Conservation (phyloP, 495 filamentous ascomycete species). For the Peziza echinospora region DNA sequence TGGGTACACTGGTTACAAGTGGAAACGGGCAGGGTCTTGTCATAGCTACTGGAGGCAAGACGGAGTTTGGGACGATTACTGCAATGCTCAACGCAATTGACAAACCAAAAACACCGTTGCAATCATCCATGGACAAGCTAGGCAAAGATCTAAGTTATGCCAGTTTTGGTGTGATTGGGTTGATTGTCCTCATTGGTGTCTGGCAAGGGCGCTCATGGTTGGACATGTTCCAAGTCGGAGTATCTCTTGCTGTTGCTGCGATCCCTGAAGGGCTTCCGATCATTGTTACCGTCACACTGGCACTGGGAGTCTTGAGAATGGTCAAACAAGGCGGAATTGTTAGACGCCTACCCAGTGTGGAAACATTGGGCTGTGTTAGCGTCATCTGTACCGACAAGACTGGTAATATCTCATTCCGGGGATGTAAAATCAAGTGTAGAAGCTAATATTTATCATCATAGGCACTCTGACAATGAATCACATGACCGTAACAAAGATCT, state of each 20-base stretch:
- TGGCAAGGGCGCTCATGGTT: slow-evolving; percentile 72
- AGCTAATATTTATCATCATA: slow-evolving; percentile 9
- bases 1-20: slow-evolving; percentile 90
- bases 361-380: slow-evolving; percentile 93
- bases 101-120: slow-evolving; percentile 78
- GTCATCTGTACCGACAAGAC: slow-evolving; percentile 99
- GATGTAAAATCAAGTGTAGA: too few species aligned
- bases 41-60: slow-evolving; percentile 75
- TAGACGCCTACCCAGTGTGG: slow-evolving; percentile 81
- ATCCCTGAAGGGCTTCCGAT: slow-evolving; percentile 95
- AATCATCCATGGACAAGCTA: slow-evolving; percentile 89
- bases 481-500: slow-evolving; percentile 94
- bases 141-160: slow-evolving; percentile 87
- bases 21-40: slow-evolving; percentile 94
- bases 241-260: slow-evolving; percentile 87
- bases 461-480: slow-evolving; percentile 91
- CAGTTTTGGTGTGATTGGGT: slow-evolving; percentile 79
- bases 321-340: slow-evolving; percentile 84
- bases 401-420: slow-evolving; percentile 22
- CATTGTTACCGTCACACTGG: slow-evolving; percentile 91
- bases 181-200: slow-evolving; percentile 77
- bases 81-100: slow-evolving; percentile 82
- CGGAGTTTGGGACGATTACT: slow-evolving; percentile 92
- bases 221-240: slow-evolving; percentile 94
- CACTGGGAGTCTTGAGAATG: slow-evolving; percentile 87